These are phyloP conservation scores for Yamadazyma conglobata DNA, from an alignment of 1,139 yeast genomes.

Conservation along the genomic window DNA sequence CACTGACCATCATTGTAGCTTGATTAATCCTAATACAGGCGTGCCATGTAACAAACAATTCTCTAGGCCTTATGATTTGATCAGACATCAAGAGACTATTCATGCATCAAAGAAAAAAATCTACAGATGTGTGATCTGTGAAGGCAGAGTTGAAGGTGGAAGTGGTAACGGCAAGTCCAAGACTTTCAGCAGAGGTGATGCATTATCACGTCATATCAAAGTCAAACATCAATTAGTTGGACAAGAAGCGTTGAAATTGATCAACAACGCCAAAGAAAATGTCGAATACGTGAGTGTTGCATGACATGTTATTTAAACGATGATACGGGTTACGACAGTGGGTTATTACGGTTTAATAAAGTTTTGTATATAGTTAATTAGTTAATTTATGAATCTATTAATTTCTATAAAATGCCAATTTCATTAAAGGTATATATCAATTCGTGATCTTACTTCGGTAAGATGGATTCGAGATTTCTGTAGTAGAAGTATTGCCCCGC, in stretches of 20 bases:
- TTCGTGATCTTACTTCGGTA: constrained; percentile 7
- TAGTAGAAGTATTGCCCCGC: constrained; percentile 72
- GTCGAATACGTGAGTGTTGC: constrained; percentile 53
- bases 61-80: constrained; percentile 47
- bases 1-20: constrained; percentile 44
- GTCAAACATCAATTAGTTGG: constrained; percentile 49
- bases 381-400: constrained; percentile 4
- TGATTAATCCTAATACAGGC: constrained; percentile 55
- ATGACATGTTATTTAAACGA: neutral
- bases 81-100: constrained; percentile 49
- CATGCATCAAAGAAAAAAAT: constrained; percentile 49
- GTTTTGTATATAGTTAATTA: constrained; percentile 5
- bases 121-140: constrained; percentile 48
- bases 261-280: constrained; percentile 71
- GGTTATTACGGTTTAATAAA: neutral
- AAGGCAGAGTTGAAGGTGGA: constrained; percentile 47
- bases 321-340: too few species aligned
- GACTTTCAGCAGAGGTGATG: constrained; percentile 49
- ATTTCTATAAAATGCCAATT: too few species aligned
- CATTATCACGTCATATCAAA: constrained; percentile 47
- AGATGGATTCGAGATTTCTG: constrained; percentile 16
- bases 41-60: constrained; percentile 43
- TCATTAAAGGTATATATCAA: too few species aligned
- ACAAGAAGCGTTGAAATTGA: constrained; percentile 52
- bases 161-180: constrained; percentile 58